phyloP scores from a whole-genome alignment of 495 filamentous ascomycete genomes.

The Viridothelium virens region DNA sequence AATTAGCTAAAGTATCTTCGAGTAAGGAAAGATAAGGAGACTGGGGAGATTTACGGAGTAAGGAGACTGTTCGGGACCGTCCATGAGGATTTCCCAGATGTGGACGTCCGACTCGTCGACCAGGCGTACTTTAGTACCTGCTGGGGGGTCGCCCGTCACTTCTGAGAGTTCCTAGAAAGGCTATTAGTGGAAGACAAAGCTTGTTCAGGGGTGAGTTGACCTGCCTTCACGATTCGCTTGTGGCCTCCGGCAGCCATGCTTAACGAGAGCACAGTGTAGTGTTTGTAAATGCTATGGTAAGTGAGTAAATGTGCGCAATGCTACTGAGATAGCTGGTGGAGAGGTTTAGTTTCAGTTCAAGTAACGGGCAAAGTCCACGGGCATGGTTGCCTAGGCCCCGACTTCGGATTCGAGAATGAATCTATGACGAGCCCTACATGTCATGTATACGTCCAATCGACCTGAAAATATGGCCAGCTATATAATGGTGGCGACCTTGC shows the following conservation, averaged over 20 bases:
- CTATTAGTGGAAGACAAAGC: constrained; percentile 12
- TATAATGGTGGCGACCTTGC: neutral
- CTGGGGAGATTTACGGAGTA: constrained; percentile 52
- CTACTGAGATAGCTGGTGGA: neutral
- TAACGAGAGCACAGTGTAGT: neutral
- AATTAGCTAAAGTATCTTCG: neutral
- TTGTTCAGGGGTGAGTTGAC: constrained; percentile 4
- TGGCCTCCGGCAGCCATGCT: constrained; percentile 34
- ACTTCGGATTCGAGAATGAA: neutral
- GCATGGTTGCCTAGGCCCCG: neutral
- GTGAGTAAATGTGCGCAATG: neutral
- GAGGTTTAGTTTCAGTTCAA: neutral
- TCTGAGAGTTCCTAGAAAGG: constrained; percentile 33
- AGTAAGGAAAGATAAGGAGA: neutral
- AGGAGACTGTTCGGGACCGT: constrained; percentile 61
- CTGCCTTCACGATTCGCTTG: constrained; percentile 58
- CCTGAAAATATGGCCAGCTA: neutral
- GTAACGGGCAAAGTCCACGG: neutral
- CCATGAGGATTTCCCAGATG: constrained; percentile 74
- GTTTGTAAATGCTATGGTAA: neutral
- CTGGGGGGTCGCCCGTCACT: constrained; percentile 30
- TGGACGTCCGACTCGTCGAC: constrained; percentile 56
- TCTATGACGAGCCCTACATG: neutral
- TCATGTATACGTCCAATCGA: neutral
- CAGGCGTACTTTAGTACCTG: constrained; percentile 36